Base-by-base conservation (phyloP, 2,329 filamentous ascomycete genomes). In the Macrophomina tecta region DNA sequence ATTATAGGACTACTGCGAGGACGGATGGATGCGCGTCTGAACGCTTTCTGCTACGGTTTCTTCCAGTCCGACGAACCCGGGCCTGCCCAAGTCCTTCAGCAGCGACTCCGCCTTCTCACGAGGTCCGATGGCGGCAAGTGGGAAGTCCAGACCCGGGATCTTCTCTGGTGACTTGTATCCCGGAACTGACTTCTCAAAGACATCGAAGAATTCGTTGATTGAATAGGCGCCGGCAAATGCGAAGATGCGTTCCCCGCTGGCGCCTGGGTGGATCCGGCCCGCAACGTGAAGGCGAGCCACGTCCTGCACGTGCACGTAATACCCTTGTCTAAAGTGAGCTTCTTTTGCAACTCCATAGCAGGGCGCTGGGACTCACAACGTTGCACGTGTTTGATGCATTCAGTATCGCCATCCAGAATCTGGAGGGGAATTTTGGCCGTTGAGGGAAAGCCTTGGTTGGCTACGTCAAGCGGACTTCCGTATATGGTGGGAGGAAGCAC, bases 11-110 rank as follows among this genome's bases (percentile, higher is more conserved):
- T 23, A 23, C 23, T 23, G 3, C 2, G 23, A 23, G 23, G 23
- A 23, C 23, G 23, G 23, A 23, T 23, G 23, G 3, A 23, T 23
- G 23, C 23, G 23, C 23, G 23, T 23, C 2, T 23, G 23, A 23
- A 23, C 23, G 23, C 23, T 23, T 23, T 23, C 23, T 23, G 3
- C 4, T 38, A 38, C 6, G 36, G 7, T 38, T 4, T 67, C 53
- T 28, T 70, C 68, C 53, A 70, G 68, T 3, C 34, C n/a, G 36
- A 64, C 60, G 65, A 67, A 70, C 4, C 66, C 69, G 5, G 66
- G 16, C 12, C 49, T 45, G 1, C 68, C 69, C 56, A 72, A 18
- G 9, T 64, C 60, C 55, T 68, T 69, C 63, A 72, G 42, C 12
- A 63, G 66, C 18, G 42, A 38, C n/a, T 51, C 48, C 30, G 63